These are phyloP conservation scores for Talaromyces rugulosus DNA, from an alignment of 2,329 filamentous ascomycete species.

Conservation along the genomic window DNA sequence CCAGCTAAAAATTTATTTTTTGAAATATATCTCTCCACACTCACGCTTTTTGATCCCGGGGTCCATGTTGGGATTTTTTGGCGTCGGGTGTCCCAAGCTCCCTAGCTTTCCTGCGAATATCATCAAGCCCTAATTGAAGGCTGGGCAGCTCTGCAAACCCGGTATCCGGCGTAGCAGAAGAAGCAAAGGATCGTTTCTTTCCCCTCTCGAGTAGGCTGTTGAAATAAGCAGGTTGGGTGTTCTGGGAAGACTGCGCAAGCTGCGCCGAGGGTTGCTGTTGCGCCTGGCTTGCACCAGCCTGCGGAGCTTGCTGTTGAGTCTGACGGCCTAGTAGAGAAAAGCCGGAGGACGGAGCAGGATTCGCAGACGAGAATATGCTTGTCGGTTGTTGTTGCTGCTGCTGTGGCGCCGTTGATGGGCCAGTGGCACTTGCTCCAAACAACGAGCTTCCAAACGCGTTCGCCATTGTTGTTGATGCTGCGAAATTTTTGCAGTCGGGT, in stretches of 20 bases:
- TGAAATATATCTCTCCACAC: constrained; percentile 19
- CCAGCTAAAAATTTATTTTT: background rate
- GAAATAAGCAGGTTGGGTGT: constrained; percentile 57
- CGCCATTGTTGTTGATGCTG: constrained; percentile 7
- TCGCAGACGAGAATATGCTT: constrained; percentile 25
- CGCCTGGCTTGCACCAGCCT: constrained; percentile 18
- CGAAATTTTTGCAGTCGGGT: background rate
- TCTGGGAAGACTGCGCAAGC: constrained; percentile 23
- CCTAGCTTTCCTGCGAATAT: constrained; percentile 72
- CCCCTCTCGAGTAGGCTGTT: constrained; percentile 61
- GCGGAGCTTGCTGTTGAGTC: constrained; percentile 22
- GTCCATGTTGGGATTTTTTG: constrained; percentile 39
- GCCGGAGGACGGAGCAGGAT: constrained; percentile 23
- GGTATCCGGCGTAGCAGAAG: constrained; percentile 48
- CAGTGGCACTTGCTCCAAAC: constrained; percentile 7
- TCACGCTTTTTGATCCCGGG: constrained; percentile 51
- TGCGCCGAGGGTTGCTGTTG: constrained; percentile 24
- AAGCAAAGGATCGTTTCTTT: constrained; percentile 64
- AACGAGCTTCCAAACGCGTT: constrained; percentile 11
- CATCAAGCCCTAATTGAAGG: constrained; percentile 84
- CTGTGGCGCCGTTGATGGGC: constrained; percentile 11
- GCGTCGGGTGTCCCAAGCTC: constrained; percentile 67
- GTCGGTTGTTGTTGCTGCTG: constrained; percentile 21
- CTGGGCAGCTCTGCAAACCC: constrained; percentile 75
- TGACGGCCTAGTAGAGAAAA: constrained; percentile 25